phyloP scores from a whole-genome alignment of 208 protist genomes.

The Leishmania tarentolae region DNA sequence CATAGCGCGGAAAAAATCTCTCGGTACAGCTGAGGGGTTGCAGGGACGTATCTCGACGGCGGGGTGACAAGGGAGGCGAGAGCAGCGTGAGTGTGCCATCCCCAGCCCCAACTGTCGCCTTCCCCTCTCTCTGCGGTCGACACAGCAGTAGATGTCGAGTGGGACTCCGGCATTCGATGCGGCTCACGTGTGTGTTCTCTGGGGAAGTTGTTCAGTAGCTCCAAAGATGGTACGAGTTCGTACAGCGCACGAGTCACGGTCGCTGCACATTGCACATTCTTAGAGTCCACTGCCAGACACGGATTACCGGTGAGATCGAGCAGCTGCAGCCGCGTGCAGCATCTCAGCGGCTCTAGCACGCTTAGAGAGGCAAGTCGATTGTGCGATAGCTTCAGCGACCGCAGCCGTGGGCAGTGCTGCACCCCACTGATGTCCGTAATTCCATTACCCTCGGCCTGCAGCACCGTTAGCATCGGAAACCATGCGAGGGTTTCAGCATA shows the following conservation, averaged over 20 bases:
- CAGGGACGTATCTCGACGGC: background rate
- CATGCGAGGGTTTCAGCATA: conserved; percentile 36
- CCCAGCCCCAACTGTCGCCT: background rate
- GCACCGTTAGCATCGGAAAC: conserved; percentile 68
- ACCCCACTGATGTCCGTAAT: conserved; percentile 65
- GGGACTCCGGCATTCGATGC: background rate
- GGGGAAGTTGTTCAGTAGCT: conserved; percentile 45
- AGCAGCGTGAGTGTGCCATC: background rate
- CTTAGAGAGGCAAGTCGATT: conserved; percentile 52
- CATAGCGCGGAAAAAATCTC: conserved; percentile 27
- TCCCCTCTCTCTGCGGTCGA: background rate
- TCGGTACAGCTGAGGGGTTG: conserved; percentile 8
- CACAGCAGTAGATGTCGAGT: background rate
- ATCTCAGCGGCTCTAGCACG: conserved; percentile 45
- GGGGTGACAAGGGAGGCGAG: background rate
- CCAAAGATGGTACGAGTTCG: conserved; percentile 24
- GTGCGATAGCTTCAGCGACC: conserved; percentile 53
- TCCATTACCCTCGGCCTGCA: conserved; percentile 80
- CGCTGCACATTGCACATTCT: background rate
- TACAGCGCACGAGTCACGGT: background rate
- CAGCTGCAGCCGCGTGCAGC: conserved; percentile 40
- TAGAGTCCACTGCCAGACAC: conserved; percentile 11
- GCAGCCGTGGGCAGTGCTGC: conserved; percentile 55
- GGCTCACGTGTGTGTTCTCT: background rate
- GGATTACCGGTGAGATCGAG: conserved; percentile 75